Base-by-base conservation (phyloP, 192 early-diverging fungal species). In the Coemansia sp. region DNA sequence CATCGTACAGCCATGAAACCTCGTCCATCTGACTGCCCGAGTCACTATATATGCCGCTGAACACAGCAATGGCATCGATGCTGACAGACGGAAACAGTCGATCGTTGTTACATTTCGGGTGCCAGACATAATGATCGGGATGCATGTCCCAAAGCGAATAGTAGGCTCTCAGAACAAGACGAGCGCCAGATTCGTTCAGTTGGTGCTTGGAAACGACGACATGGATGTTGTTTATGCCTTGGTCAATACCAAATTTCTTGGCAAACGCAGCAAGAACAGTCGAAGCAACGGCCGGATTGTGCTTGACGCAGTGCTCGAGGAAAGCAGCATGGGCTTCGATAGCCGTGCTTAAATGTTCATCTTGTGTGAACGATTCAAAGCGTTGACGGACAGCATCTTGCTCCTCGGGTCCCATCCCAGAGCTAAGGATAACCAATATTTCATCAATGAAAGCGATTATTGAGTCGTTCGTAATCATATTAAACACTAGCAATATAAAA, bases 21-120 rank as follows among this genome's bases (percentile, higher is more conserved):
- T 97, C 93, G 62, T 89, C 87, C 78, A 97, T 87, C 72, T 90
- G 92, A 34, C 89, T 90, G 57, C 89, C 86, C n/a, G 89, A 86
- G 66, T 90, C 93, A 60, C 90, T 93, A 49, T 92, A 93, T 68
- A 96, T 93, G 58, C 95, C 96, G 58, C 96, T 95, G 87, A 98
- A 98, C 62, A 96, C 81, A 36, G 94, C 93, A 63, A 94, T 85
- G 16, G 89, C 63, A 43, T 75, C 73, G 23, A 87, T 85, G 23
- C 78, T 75, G 8, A 81, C 83, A 15, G 86, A 64, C 2, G 71
- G 58, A 48, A 87, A 62, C 4, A 81, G 53, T 0, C 3, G 30
- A 30, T 30, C 30, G 30, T 30, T 30, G 30, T 30, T 3, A 30
- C 30, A 3, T 30, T 30, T 30, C 3, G 30, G 30, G 30, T 30